These are phyloP conservation scores for Luffa aegyptiaca DNA, from an alignment of 306 rosid species.

Conservation along the genomic window DNA sequence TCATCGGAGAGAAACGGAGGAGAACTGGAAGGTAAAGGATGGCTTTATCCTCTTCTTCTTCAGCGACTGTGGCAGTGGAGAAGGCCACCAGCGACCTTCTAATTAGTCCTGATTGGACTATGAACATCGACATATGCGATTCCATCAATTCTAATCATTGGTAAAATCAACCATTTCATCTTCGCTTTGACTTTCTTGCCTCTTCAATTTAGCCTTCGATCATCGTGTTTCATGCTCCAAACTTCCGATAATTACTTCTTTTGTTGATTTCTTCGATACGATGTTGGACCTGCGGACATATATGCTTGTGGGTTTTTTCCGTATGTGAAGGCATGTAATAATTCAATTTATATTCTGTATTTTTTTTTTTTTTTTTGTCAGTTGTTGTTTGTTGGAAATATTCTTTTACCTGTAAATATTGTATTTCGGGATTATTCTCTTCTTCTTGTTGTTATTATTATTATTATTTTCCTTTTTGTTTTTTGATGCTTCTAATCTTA, in stretches of 20 bases:
- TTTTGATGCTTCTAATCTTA: background rate
- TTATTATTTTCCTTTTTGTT: background rate
- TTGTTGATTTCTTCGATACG: background rate
- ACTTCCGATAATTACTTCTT: background rate
- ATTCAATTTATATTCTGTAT: background rate
- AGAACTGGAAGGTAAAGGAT: conserved; percentile 29
- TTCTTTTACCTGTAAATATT: background rate
- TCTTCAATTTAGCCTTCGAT: conserved; percentile 13
- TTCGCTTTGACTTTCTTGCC: conserved; percentile 19
- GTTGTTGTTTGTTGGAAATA: background rate
- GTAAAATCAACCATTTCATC: conserved; percentile 29
- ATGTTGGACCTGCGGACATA: background rate
- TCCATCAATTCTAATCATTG: conserved; percentile 88
- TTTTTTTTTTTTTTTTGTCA: background rate
- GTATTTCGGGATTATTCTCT: background rate
- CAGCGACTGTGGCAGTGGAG: conserved; percentile 91
- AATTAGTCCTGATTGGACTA: conserved; percentile 97
- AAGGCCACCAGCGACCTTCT: conserved; percentile 99
- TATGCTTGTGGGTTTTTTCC: background rate
- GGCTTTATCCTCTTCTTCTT: conserved; percentile 49
- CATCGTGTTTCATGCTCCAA: background rate
- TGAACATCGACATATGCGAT: conserved; percentile 97
- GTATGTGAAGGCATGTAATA: background rate
- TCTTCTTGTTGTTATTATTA: background rate
- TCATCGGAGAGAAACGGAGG: conserved; percentile 1